Evolutionary conservation across 495 filamentous ascomycete genomes (phyloP).

Genomic region (Hypoxylon fragiforme): DNA sequence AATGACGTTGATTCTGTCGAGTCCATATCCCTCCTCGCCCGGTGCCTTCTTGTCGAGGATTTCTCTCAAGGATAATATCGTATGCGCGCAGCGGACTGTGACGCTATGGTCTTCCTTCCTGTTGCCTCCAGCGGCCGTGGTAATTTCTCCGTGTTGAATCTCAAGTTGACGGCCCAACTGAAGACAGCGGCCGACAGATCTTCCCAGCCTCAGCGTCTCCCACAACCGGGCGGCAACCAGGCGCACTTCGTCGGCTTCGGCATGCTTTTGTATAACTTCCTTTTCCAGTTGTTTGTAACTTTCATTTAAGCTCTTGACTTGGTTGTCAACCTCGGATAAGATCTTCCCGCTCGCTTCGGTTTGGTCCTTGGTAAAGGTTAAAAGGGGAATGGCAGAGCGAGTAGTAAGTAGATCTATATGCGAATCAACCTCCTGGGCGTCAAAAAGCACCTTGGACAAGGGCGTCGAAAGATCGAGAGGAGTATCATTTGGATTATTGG

Average conservation of each 20-base stretch:
- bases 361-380: slow-evolving; percentile 74
- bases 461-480: slow-evolving; percentile 92
- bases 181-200: slow-evolving; percentile 75
- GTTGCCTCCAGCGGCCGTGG: slow-evolving; percentile 27
- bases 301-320: slow-evolving; percentile 76
- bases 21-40: slow-evolving; percentile 74
- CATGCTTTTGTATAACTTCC: slow-evolving; percentile 80
- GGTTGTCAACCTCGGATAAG: slow-evolving; percentile 70
- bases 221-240: slow-evolving; percentile 73
- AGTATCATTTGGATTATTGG: slow-evolving; percentile 89
- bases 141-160: slow-evolving; percentile 65
- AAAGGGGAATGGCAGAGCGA: slow-evolving; percentile 78
- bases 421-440: slow-evolving; percentile 95
- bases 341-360: slow-evolving; percentile 68
- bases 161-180: slow-evolving; percentile 85
- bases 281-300: slow-evolving; percentile 80
- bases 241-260: slow-evolving; percentile 76
- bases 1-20: slow-evolving; percentile 71
- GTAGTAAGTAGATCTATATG: slow-evolving; percentile 91
- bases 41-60: slow-evolving; percentile 64
- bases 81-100: slow-evolving; percentile 76
- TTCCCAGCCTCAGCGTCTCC: slow-evolving; percentile 73
- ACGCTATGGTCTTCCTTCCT: slow-evolving; percentile 74
- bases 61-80: slow-evolving; percentile 70
- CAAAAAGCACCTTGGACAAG: slow-evolving; percentile 90